Percentiles rank a stretch among this genome's conserved stretches.
These are phyloP conservation scores for Aspergillus sp. DNA, from an alignment of 2,329 filamentous ascomycete genomes.

Conservation along the genomic window DNA sequence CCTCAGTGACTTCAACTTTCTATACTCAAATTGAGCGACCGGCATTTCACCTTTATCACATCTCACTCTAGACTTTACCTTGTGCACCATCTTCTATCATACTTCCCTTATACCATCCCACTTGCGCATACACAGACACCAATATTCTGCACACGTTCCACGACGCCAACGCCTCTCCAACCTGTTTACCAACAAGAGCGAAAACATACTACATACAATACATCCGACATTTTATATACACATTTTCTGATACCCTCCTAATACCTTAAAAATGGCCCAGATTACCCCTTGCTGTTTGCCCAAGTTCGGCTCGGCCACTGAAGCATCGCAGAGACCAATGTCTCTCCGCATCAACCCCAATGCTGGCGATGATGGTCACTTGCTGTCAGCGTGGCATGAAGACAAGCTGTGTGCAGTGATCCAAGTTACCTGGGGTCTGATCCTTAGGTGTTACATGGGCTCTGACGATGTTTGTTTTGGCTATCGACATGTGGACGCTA, in stretches of 20 bases:
- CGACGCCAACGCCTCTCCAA: too few relatives aligned
- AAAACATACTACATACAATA: too few relatives aligned
- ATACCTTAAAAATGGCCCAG: conserved; percentile 22
- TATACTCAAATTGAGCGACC: not conserved
- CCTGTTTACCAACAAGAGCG: too few relatives aligned
- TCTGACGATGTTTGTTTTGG: conserved; percentile 51
- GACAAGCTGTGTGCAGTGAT: conserved; percentile 28
- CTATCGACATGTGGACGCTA: conserved; percentile 32
- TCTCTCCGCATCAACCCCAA: conserved; percentile 34
- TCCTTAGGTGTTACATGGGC: conserved; percentile 46
- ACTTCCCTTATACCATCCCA: too few relatives aligned
- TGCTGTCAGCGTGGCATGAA: conserved; percentile 31
- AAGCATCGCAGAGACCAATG: conserved; percentile 32
- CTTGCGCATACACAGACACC: too few relatives aligned
- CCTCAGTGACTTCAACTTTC: not conserved
- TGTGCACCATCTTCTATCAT: too few relatives aligned
- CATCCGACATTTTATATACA: too few relatives aligned
- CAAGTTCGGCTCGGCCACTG: conserved; percentile 28
- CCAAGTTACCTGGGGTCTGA: conserved; percentile 47
- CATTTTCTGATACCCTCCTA: conserved; percentile 2
- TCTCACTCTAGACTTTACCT: too few relatives aligned
- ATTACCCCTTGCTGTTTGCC: conserved; percentile 35
- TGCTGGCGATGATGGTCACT: conserved; percentile 27
- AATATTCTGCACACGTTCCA: too few relatives aligned
- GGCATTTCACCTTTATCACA: too few relatives aligned